A percentile compares a stretch with the other conserved stretches of the same genome.
Evolutionary conservation across 441 rosid genomes (phyloP).

Genomic region (Adansonia gregorii): DNA sequence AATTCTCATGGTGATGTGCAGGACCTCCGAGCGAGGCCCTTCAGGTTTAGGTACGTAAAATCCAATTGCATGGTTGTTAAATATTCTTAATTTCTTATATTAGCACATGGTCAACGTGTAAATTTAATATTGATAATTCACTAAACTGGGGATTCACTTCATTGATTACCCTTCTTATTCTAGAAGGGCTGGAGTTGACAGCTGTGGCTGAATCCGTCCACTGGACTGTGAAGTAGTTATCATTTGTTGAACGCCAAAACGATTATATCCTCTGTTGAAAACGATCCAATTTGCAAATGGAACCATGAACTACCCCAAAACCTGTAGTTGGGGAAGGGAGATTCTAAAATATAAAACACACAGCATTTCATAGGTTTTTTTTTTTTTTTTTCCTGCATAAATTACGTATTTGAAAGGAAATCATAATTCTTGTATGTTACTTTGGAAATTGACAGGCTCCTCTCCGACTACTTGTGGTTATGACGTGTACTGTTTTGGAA

Average conservation of each 20-base stretch:
- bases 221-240: not conserved
- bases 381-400: not conserved
- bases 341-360: not conserved
- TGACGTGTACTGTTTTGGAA: constrained; percentile 72
- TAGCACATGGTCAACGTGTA: not conserved
- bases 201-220: too few relatives aligned
- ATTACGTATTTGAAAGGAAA: constrained; percentile 3
- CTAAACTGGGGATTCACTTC: constrained; percentile 6
- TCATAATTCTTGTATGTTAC: constrained; percentile 28
- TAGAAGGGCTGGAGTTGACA: not conserved
- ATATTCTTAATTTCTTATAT: not conserved
- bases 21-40: constrained; percentile 41
- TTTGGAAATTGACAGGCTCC: constrained; percentile 44
- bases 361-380: constrained; percentile 7
- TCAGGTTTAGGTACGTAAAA: constrained; percentile 41
- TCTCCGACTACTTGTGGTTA: constrained; percentile 49
- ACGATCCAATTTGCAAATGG: not conserved
- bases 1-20: constrained; percentile 32
- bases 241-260: not conserved
- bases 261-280: not conserved
- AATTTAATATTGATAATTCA: not conserved
- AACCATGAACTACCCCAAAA: not conserved
- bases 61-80: not conserved
- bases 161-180: not conserved
- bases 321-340: not conserved